Conservation (phyloP, 345 rosid species). For the Litchi chinensis region DNA sequence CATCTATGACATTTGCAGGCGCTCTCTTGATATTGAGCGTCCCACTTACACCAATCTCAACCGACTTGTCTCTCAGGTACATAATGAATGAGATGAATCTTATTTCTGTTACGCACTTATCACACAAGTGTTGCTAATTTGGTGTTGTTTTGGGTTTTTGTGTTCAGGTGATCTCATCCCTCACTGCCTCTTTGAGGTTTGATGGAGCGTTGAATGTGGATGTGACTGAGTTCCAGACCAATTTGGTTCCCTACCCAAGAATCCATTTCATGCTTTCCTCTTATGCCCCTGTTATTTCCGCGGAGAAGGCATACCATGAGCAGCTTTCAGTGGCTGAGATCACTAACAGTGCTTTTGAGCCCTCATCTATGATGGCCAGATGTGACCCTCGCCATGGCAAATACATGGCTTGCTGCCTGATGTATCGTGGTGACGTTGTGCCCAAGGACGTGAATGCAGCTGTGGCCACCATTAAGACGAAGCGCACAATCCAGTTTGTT, state of each 20-base stretch:
- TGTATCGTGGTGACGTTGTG: slow-evolving; percentile 63
- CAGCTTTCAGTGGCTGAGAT: slow-evolving; percentile 63
- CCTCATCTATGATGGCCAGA: slow-evolving; percentile 64
- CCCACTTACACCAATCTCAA: slow-evolving; percentile 65
- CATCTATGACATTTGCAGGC: slow-evolving; percentile 63
- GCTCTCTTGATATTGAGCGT: slow-evolving; percentile 62
- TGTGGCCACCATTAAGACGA: slow-evolving; percentile 61
- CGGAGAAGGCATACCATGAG: slow-evolving; percentile 60
- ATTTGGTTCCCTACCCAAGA: slow-evolving; percentile 63
- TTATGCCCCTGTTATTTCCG: slow-evolving; percentile 61
- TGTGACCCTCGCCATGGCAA: slow-evolving; percentile 69
- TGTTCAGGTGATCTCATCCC: slow-evolving; percentile 57
- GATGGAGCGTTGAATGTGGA: slow-evolving; percentile 68
- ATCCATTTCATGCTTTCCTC: slow-evolving; percentile 71
- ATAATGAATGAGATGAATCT: too few relatives aligned
- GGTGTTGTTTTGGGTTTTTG: neutral
- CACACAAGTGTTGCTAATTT: neutral
- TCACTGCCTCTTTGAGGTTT: slow-evolving; percentile 61
- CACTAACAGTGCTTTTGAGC: slow-evolving; percentile 66
- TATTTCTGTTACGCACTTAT: neutral
- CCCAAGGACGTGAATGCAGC: slow-evolving; percentile 64
- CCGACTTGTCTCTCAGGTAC: slow-evolving; percentile 61
- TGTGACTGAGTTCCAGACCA: slow-evolving; percentile 68
- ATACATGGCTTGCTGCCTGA: slow-evolving; percentile 69
- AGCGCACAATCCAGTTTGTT: slow-evolving; percentile 59